These are phyloP conservation scores for Thalia dealbata DNA, from an alignment of 176 grass and related monocot genomes.

Conservation along the genomic window DNA sequence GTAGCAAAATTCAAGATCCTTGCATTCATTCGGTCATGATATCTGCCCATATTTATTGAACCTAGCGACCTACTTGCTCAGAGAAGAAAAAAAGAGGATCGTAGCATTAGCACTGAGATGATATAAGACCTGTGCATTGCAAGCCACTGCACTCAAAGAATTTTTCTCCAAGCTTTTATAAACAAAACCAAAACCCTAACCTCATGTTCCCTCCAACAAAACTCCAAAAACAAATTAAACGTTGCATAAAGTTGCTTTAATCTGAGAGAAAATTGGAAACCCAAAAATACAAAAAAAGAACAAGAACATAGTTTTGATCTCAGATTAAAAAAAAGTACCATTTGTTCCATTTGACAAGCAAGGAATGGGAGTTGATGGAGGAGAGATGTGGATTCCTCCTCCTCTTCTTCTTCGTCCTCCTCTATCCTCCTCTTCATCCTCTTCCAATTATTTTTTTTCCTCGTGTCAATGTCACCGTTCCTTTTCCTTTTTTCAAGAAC, in stretches of 20 bases:
- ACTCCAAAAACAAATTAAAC: not conserved
- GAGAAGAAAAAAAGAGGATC: too few relatives aligned
- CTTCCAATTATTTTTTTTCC: too few relatives aligned
- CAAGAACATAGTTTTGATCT: not conserved
- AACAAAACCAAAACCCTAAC: too few relatives aligned
- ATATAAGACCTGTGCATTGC: too few relatives aligned
- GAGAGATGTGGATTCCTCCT: not conserved
- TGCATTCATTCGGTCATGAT: too few relatives aligned
- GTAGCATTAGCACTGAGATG: too few relatives aligned
- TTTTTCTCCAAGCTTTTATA: not conserved
- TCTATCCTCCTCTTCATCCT: not conserved
- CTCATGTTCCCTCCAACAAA: not conserved
- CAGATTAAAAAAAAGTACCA: not conserved
- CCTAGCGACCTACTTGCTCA: too few relatives aligned
- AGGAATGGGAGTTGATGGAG: not conserved
- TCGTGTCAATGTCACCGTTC: not conserved
- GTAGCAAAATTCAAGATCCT: too few relatives aligned
- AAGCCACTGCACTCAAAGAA: too few relatives aligned
- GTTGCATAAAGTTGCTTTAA: not conserved
- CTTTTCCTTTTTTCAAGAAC: not conserved
- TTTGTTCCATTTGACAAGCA: conserved; percentile 5
- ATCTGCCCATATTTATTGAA: too few relatives aligned
- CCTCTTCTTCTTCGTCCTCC: not conserved
- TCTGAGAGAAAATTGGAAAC: not conserved
- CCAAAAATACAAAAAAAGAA: not conserved